Evolutionary conservation across 2,329 filamentous ascomycete species (phyloP), one percentile per base, ranked within the genome.

Genomic region (Lasiodiplodia theobromae): DNA sequence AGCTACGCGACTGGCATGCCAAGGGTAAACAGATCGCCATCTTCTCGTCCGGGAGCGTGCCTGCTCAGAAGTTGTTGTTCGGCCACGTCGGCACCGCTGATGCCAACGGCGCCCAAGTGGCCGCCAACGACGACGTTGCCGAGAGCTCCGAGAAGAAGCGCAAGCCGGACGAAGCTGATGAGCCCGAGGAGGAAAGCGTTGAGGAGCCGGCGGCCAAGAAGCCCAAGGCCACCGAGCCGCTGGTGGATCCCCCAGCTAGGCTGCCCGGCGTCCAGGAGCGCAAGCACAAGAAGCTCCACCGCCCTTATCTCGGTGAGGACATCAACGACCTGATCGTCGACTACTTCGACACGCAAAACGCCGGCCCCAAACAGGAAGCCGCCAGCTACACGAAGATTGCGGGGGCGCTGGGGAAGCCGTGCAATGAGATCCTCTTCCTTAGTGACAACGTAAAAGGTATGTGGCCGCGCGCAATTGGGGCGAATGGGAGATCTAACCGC

Each of bases 1-100:
- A 86, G 71, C 82, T 94, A 71, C 79, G 82, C 66, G 73, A 81
- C 53, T 94, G 91, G 88, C 83, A 86, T 67, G 77, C 79, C 18
- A 78, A 82, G 37, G 86, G 85, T 31, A 82, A 87, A 70, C 83
- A 83, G 69, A 75, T 94, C 71, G 87, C 91, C 73, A 94, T 96
- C 75, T 96, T 94, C 82, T 94, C 91, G 4, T 94, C 91, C 14
- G 92, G 92, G 38, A 94, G 91, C 25, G 90, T 95, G 6, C 86
- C 90, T 23, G 92, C 92, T 16, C 92, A 96, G 83, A 92, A 93
- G 80, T 83, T 95, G 70, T 86, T 95, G 71, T 95, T 95, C 79
- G 84, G 85, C 70, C 88, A 94, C 74, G 81, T 84, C 37, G 68
- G 74, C 21, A 70, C 51, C n/a, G 56, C 44, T 34, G 49, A 51